Evolutionary conservation across 108 stramenopile species (phyloP), one percentile per base, ranked within the genome.

Genomic region (Cylindrotheca fusiformis): DNA sequence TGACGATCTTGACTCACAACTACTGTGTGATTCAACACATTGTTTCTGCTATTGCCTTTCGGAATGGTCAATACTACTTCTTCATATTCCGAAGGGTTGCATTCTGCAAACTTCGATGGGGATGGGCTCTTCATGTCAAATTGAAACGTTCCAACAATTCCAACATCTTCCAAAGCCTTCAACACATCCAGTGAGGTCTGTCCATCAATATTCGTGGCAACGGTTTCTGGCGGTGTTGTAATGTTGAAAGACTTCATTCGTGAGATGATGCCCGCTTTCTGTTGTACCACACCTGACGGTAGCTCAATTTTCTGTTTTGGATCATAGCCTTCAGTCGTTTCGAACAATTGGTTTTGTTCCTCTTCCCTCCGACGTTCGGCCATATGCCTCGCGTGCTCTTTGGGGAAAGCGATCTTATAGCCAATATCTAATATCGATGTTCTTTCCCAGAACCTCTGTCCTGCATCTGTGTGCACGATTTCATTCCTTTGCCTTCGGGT

Each of bases 141-240:
- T 12, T 65, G 21, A 18, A 67, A 31, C 29, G 55, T 21, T 18
- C 56, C 68, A 3, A 79, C 22, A 10, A 79, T 53, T 31, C 49
- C 47, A 48, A 65, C 48, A 33, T 73, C 68, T 2, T 57, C n/a
- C 12, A 79, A 50, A 26, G 72, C 62, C 24, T 60, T 60, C 28
- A 79, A 46, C 52, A 58, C 49, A 2, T 56, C 46, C 10, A 73
- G 4, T 3, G 78, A 57, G 44, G 53, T 66, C 27, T 60, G 55
- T 30, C 67, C 72, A 19, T 70, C 60, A 0, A 23, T 26, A 49
- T 64, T 79, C 5, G 2, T 22, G 6, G 32, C 12, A 29, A 71
- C 28, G 3, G n/a, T 31, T 19, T 36, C 0, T 24, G 65, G 48
- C 10, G 57, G 63, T n/a, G 32, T 44, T 10, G 32, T 32, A 12